Percentiles rank a stretch among this genome's conserved stretches.
Conservation (phyloP, 106 monocot genomes). For the Dendrobium officinale region DNA sequence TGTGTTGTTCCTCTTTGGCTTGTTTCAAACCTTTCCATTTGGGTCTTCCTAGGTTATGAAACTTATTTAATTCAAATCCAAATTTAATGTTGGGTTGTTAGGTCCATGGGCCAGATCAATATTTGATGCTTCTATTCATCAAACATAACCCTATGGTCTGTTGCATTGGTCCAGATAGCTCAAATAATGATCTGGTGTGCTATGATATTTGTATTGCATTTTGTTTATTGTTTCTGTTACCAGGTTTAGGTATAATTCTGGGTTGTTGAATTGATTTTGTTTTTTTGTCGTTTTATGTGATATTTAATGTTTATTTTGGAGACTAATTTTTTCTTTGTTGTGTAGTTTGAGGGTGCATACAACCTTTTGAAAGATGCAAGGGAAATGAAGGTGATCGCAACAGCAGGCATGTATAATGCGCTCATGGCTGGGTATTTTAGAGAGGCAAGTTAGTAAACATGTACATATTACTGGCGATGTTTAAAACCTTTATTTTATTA, state of each 20-base stretch:
- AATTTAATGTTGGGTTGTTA: background rate
- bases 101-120: background rate
- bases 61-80: no score
- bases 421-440: slow-evolving; percentile 68
- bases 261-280: background rate
- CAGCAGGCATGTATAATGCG: slow-evolving; percentile 74
- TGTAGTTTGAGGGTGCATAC: slow-evolving; percentile 80
- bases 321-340: background rate
- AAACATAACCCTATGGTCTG: background rate
- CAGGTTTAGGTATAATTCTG: background rate
- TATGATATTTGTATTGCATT: background rate
- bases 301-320: background rate
- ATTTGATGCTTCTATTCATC: background rate
- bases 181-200: background rate
- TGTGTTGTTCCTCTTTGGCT: no score
- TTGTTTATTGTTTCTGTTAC: background rate
- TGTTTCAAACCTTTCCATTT: no score
- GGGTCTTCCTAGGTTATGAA: no score
- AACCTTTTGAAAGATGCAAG: slow-evolving; percentile 37
- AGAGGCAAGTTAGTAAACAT: slow-evolving; percentile 39
- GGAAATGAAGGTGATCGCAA: slow-evolving; percentile 36
- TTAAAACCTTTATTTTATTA: slow-evolving; percentile 5
- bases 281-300: background rate
- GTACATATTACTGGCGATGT: background rate
- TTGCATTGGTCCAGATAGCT: background rate